A percentile compares a stretch with the other conserved stretches of the same genome.
Evolutionary conservation across 139 green algal species (phyloP).

Genomic region (Nannochloris sp.): DNA sequence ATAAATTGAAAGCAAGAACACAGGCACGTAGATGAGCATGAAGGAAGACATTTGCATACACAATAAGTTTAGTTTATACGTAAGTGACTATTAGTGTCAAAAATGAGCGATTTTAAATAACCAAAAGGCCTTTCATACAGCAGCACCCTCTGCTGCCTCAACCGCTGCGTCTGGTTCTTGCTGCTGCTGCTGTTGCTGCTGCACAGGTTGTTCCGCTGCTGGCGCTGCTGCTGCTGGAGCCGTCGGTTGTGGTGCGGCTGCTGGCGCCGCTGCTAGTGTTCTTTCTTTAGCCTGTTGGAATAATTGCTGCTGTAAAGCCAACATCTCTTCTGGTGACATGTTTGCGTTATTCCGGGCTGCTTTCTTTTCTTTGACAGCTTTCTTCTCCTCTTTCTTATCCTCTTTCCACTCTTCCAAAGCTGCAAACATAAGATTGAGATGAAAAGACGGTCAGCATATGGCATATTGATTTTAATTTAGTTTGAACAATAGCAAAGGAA

Average conservation of each 20-base stretch:
- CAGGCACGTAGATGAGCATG: too few species aligned
- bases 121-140: too few species aligned
- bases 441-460: neutral
- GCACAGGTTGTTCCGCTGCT: neutral
- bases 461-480: neutral
- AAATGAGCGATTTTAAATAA: too few species aligned
- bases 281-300: slow-evolving; percentile 28
- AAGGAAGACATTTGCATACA: too few species aligned
- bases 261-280: slow-evolving; percentile 12
- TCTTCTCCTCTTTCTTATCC: slow-evolving; percentile 32
- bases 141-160: neutral
- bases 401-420: slow-evolving; percentile 28
- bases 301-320: slow-evolving; percentile 39
- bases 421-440: neutral
- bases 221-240: neutral
- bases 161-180: neutral
- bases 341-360: neutral
- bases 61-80: too few species aligned
- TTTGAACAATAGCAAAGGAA: neutral
- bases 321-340: slow-evolving; percentile 30
- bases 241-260: neutral
- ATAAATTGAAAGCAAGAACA: too few species aligned
- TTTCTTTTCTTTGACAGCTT: slow-evolving; percentile 4
- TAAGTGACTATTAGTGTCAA: too few species aligned
- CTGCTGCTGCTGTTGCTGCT: neutral